These are phyloP conservation scores for Agrostemma githago DNA, from an alignment of 148 eudicot genomes.

Conservation along the genomic window DNA sequence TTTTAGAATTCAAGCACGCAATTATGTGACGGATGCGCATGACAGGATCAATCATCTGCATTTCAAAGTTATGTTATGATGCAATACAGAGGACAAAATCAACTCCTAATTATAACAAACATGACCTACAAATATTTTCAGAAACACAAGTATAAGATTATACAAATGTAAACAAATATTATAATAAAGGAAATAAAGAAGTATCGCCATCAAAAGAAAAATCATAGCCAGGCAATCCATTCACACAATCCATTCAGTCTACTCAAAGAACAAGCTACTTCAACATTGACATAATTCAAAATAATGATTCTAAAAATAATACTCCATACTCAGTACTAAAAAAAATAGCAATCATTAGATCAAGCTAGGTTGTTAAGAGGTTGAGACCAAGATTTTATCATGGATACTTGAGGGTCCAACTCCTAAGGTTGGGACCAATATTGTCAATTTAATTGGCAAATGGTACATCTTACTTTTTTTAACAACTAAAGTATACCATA, in stretches of 20 bases:
- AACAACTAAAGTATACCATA: background rate
- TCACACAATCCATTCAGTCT: background rate
- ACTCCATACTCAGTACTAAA: background rate
- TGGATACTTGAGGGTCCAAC: background rate
- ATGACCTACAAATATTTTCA: background rate
- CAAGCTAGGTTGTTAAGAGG: background rate
- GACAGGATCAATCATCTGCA: conserved; percentile 63
- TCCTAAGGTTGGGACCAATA: background rate
- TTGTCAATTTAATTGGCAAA: background rate
- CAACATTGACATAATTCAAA: background rate
- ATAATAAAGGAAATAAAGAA: background rate
- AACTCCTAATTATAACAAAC: conserved; percentile 28
- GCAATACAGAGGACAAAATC: background rate
- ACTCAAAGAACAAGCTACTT: background rate
- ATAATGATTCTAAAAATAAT: background rate
- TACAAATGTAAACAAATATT: background rate
- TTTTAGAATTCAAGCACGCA: conserved; percentile 34
- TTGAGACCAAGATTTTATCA: background rate
- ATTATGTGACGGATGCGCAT: conserved; percentile 40
- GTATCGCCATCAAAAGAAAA: background rate
- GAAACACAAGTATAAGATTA: background rate
- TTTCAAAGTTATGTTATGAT: conserved; percentile 12
- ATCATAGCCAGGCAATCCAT: background rate
- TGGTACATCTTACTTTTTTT: background rate
- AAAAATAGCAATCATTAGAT: background rate